Evolutionary conservation across 495 filamentous ascomycete species (phyloP), one percentile per base, ranked within the genome.

Genomic region (Neurospora sp.): DNA sequence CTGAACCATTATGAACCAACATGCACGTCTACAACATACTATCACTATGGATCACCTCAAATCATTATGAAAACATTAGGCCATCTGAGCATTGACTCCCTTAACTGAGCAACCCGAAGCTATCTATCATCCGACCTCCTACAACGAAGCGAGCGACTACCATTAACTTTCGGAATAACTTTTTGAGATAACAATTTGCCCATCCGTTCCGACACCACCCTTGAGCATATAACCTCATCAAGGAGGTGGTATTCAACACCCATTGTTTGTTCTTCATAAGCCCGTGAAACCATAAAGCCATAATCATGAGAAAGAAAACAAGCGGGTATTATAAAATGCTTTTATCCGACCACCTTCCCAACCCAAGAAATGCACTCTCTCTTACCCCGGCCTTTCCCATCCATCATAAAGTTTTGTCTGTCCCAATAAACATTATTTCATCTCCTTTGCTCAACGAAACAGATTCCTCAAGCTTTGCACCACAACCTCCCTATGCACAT

Each of bases 401-500:
- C 54, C 27, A 35, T 66, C 27, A 37, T 9, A 0, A 2, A 9
- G 4, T 66, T 66, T 66, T 31, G 12, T 14, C 54, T 66, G 62
- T 18, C 18, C 69, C 69, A 73, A 59, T 12, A n/a, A 39, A 35
- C 37, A n/a, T 48, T 42, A 44, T 59, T 59, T 18, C 5, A 54
- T 16, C 2, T 69, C 46, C 11, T 6, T 11, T 69, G 59, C 40
- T 74, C 72, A 84, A 39, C 80, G 79, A 71, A 87, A 86, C 31
- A 84, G 79, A 42, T 76, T 84, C 40, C 82, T 81, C 71, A 84
- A 80, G 23, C 83, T 80, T 70, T 85, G 80, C 31, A 80, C 82
- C 70, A 85, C 77, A 66, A 81, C 79, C 31, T 81, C 83, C 39
- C 80, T 80, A 46, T 82, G 78, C 69, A 74, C 77, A 23, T 81